Conservation (phyloP, 768 basidiomycete species). For the Rhodosporidiobolus sp. region DNA sequence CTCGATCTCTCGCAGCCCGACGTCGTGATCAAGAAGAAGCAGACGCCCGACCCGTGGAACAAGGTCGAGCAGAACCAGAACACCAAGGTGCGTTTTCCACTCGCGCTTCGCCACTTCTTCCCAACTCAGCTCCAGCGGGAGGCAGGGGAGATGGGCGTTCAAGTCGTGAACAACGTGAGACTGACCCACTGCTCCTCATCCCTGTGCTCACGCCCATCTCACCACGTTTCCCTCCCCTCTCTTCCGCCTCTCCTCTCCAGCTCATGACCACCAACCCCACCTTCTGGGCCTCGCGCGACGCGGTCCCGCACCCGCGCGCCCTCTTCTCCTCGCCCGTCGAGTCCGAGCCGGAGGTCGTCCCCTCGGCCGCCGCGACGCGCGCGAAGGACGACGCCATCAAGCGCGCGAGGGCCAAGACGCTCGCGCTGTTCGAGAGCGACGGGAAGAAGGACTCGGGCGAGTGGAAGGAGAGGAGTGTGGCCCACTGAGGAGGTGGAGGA, state of each 20-base stretch:
- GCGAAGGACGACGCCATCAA: constrained; percentile 71
- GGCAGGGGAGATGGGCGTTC: no score
- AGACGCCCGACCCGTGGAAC: constrained; percentile 20
- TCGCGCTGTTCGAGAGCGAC: constrained; percentile 43
- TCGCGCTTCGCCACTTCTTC: not conserved
- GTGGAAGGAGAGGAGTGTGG: constrained; percentile 43
- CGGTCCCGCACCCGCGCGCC: constrained; percentile 13
- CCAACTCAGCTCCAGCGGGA: no score
- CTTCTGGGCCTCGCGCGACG: constrained; percentile 2
- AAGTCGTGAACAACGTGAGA: no score
- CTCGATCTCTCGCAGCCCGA: constrained; percentile 9
- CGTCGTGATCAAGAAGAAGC: constrained; percentile 11
- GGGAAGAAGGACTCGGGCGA: constrained; percentile 56
- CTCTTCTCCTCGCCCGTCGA: not conserved
- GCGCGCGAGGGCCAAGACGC: constrained; percentile 82
- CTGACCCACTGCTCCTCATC: no score
- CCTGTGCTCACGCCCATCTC: not conserved
- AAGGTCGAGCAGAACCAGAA: constrained; percentile 13
- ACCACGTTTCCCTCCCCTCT: not conserved
- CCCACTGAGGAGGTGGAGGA: constrained; percentile 20
- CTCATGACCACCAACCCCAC: constrained; percentile 1
- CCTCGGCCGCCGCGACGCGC: constrained; percentile 46
- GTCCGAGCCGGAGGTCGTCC: not conserved
- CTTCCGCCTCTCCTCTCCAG: not conserved
- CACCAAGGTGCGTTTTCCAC: constrained; percentile 13